A percentile compares a stretch with the other conserved stretches of the same genome.
Conservation (phyloP, 2,329 filamentous ascomycete genomes). For the Phialophora macrospora region DNA sequence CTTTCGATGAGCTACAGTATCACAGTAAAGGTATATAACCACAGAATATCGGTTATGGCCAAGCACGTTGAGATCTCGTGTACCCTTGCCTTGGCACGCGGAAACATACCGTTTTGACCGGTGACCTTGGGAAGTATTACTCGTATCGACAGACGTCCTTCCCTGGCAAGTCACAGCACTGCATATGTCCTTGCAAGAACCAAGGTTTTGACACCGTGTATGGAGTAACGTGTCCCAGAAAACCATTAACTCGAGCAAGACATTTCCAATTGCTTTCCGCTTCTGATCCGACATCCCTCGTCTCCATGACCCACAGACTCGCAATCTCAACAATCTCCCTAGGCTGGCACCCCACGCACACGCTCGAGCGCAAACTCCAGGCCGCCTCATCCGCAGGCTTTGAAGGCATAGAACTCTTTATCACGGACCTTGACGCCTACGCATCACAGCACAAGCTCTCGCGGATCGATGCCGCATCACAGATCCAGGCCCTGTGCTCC, state of each 20-base stretch:
- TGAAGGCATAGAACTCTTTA: slow-evolving; percentile 74
- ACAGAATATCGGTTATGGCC: not conserved
- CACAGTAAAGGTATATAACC: too few relatives aligned
- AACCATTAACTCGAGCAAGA: too few relatives aligned
- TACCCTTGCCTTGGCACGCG: not conserved
- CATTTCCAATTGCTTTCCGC: too few relatives aligned
- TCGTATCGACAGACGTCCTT: too few relatives aligned
- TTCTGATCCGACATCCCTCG: not conserved
- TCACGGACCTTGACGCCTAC: slow-evolving; percentile 71
- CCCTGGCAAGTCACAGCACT: too few relatives aligned
- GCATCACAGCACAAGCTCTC: slow-evolving; percentile 53
- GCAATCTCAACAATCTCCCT: slow-evolving; percentile 78
- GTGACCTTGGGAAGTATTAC: too few relatives aligned
- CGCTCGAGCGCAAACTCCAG: slow-evolving; percentile 68
- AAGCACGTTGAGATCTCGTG: not conserved
- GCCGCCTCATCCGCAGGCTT: slow-evolving; percentile 69
- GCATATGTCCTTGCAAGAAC: too few relatives aligned
- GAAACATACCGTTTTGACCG: not conserved
- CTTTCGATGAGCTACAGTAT: not conserved
- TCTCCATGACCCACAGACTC: slow-evolving; percentile 12
- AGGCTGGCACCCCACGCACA: slow-evolving; percentile 69
- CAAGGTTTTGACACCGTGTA: too few relatives aligned
- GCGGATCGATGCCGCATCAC: slow-evolving; percentile 62
- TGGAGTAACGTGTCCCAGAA: too few relatives aligned
- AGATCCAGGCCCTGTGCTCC: slow-evolving; percentile 58